Evolutionary conservation across 2,329 filamentous ascomycete genomes (phyloP), one percentile per base, ranked within the genome.

Genomic region (Neonectria sp.): DNA sequence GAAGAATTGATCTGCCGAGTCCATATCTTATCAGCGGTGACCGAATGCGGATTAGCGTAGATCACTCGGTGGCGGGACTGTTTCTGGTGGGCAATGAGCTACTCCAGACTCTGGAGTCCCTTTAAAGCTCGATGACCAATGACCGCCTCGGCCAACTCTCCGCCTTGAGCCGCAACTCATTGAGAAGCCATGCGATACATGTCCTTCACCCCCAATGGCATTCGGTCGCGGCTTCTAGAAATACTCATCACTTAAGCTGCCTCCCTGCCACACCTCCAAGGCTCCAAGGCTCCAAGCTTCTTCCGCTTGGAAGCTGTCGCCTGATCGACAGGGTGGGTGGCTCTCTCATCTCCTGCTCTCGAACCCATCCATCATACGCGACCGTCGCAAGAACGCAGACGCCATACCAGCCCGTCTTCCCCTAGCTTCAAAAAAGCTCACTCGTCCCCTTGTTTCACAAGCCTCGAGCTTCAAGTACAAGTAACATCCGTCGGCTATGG

Each of bases 401-500:
- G 4, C 31, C 27, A 9, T 49, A 51, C 11, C 31, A 49, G 17
- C 25, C 31, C 25, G 31, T 24, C 51, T 24, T 35, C n/a, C 21
- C 45, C 43, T 55, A 11, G 43, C 17, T 31, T 33, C 35, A 35
- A 24, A 9, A 9, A 25, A 21, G 5, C 12, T 35, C 8, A 13
- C 40, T 45, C 21, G n/a, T 21, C 51, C 58, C 24, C 25, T 37
- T 43, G 17, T 27, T 21, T 49, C 31, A 51, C 15, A 43, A 37
- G 15, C 49, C 25, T 46, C 45, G 4, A 27, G 35, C 6, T 43
- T 51, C 60, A 46, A 58, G 37, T 40, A 40, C 37, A n/a, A 40
- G 29, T 59, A 53, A 64, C 24, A 51, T 56, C 49, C 52, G 35
- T 64, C 73, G 51, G 79, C 71, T 61, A 87, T 90, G 86, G 88